Evolutionary conservation across 2,329 filamentous ascomycete genomes (phyloP), one percentile per base, ranked within the genome.

Genomic region (Clonostachys chloroleuca): DNA sequence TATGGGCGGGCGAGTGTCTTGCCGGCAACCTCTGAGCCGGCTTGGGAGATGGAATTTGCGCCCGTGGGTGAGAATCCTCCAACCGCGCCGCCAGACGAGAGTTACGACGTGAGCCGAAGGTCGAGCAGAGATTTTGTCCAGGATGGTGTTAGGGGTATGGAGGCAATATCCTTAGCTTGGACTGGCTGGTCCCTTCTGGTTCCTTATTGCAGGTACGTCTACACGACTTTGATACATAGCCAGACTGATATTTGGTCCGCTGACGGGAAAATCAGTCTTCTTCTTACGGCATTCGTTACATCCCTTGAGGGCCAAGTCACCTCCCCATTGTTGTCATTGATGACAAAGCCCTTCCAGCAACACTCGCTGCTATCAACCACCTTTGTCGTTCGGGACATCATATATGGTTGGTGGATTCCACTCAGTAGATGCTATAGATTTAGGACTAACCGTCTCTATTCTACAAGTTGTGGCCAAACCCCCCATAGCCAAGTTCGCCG

Each of bases 401-500:
- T 75, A 47, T 78, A 84, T 58, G 78, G 78, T 79, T 61, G 7
- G 43, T 16, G 12, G 3, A 30, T 10, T 30, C 8, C 10, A 10
- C 9, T 30, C 24, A 30, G 8, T 30, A 30, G 10, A 30, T 30
- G 9, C 3, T 10, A 4, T 9, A 10, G 8, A 10, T 9, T 30
- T 10, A 3, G 24, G 24, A 10, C 24, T 30, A 4, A 30, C 24
- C 4, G 4, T 30, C 24, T 30, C 9, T 30, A 30, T 12, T 18
- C 3, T 45, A 12, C 13, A 35, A 43, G 52, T 51, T 40, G 51
- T 54, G 14, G 47, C 49, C 5, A 51, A 56, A 41, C 54, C 52
- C 7, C 45, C 53, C 17, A 77, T 83, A 70, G 77, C 79, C 46
- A 83, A 83, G 58, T 68, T 83, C 36, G 78, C 79, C 40, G 77